These are phyloP conservation scores for Agrocybe praecox DNA, from an alignment of 768 basidiomycete species.

Conservation along the genomic window DNA sequence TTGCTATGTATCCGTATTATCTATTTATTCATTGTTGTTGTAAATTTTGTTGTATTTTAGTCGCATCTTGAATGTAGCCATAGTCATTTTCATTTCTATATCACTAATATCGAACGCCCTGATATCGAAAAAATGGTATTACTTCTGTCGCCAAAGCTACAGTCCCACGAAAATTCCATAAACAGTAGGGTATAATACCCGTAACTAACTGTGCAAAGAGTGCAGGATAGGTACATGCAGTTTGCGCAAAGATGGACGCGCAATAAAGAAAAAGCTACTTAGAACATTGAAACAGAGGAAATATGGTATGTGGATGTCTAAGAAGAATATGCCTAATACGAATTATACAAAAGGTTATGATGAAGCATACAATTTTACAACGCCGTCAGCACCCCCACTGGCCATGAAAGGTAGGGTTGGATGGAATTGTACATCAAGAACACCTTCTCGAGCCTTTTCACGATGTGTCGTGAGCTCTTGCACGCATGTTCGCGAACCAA, in stretches of 20 bases:
- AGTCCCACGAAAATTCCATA: neutral
- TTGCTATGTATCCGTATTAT: constrained; percentile 28
- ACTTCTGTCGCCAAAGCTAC: neutral
- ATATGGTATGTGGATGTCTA: constrained; percentile 39
- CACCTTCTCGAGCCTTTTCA: constrained; percentile 88
- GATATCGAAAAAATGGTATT: too few relatives aligned
- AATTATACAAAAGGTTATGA: constrained; percentile 51
- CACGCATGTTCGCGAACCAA: constrained; percentile 75
- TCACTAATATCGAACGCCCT: neutral
- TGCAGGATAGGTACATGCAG: constrained; percentile 15
- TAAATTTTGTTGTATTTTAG: constrained; percentile 26
- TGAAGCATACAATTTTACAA: constrained; percentile 88
- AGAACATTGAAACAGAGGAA: constrained; percentile 27
- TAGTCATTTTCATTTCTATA: constrained; percentile 27
- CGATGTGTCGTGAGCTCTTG: constrained; percentile 92
- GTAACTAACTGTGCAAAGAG: constrained; percentile 16
- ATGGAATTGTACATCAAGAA: constrained; percentile 86
- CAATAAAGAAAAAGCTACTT: constrained; percentile 29
- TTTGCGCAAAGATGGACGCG: constrained; percentile 23
- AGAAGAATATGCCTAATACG: constrained; percentile 22
- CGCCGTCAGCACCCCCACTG: constrained; percentile 95
- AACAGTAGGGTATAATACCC: constrained; percentile 20
- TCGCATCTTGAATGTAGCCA: constrained; percentile 33
- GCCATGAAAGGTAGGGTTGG: constrained; percentile 84
- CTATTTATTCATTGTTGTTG: neutral